phyloP scores from a whole-genome alignment of 1,284 basidiomycete species.

The Calocybe gambosa region DNA sequence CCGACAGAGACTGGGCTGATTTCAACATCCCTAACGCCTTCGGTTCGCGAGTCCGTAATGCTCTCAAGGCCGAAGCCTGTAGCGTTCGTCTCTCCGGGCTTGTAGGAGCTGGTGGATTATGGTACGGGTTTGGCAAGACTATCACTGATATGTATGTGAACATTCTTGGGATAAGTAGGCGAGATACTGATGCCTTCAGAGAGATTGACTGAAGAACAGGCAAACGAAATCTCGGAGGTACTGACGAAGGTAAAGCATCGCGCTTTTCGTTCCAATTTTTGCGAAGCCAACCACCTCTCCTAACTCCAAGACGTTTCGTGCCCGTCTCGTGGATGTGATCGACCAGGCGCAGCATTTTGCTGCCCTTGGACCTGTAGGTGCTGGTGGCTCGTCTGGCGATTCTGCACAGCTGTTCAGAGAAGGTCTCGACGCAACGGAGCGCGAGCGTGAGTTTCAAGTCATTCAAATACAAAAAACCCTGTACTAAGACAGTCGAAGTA shows the following conservation, averaged over 20 bases:
- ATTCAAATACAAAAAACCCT: not conserved
- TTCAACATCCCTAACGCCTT: constrained; percentile 79
- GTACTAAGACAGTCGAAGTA: constrained; percentile 39
- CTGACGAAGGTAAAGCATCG: constrained; percentile 51
- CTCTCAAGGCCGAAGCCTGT: constrained; percentile 77
- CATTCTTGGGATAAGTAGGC: not conserved
- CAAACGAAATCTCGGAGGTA: constrained; percentile 60
- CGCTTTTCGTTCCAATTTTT: constrained; percentile 3
- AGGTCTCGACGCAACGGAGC: constrained; percentile 82
- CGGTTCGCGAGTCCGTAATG: constrained; percentile 69
- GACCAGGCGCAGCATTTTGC: constrained; percentile 91
- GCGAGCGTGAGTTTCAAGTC: constrained; percentile 60
- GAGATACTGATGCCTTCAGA: constrained; percentile 3
- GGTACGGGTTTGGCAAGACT: constrained; percentile 85
- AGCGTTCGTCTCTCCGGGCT: constrained; percentile 75
- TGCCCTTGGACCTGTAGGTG: constrained; percentile 56
- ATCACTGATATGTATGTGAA: constrained; percentile 70
- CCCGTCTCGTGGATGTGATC: constrained; percentile 74
- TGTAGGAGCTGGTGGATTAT: constrained; percentile 81
- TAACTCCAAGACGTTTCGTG: constrained; percentile 62
- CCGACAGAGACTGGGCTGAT: constrained; percentile 73
- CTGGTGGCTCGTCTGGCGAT: constrained; percentile 45
- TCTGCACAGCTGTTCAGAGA: constrained; percentile 75
- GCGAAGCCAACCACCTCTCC: constrained; percentile 5
- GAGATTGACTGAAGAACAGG: constrained; percentile 68